These are phyloP conservation scores for Quercus parvula DNA, from an alignment of 306 rosid genomes.

Conservation along the genomic window DNA sequence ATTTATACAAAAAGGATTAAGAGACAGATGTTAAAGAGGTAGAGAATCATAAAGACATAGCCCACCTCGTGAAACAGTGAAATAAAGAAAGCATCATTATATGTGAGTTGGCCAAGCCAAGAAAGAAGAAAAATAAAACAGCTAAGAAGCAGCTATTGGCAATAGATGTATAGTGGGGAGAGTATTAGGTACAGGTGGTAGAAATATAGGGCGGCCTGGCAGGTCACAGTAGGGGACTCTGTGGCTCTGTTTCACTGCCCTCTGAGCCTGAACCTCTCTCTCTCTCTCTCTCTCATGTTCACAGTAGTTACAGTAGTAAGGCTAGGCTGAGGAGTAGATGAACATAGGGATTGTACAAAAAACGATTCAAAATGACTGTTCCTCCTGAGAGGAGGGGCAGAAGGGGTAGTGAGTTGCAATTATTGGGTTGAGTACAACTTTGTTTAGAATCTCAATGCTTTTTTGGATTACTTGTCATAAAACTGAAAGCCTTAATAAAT, in stretches of 20 bases:
- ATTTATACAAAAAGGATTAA: conserved; percentile 2
- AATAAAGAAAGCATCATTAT: conserved; percentile 26
- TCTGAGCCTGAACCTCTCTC: background rate
- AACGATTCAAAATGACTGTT: conserved; percentile 22
- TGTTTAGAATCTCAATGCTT: conserved; percentile 29
- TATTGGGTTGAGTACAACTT: conserved; percentile 26
- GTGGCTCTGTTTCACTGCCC: background rate
- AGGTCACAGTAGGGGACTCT: conserved; percentile 17
- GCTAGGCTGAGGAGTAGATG: background rate
- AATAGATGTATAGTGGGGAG: conserved; percentile 28
- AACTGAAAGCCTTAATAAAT: background rate
- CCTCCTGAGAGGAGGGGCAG: conserved; percentile 3
- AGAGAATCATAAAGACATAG: conserved; percentile 8
- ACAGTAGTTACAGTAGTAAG: background rate
- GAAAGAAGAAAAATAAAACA: conserved; percentile 17
- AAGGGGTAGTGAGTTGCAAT: conserved; percentile 30
- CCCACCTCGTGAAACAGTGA: conserved; percentile 32
- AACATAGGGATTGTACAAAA: background rate
- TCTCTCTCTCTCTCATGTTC: no score
- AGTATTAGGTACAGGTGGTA: conserved; percentile 47
- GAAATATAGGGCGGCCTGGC: conserved; percentile 55
- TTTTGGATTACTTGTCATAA: background rate
- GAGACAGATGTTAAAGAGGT: conserved; percentile 5
- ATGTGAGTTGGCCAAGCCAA: background rate
- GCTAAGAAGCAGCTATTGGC: conserved; percentile 42